phyloP scores from a whole-genome alignment of 805 yeast genomes.

The Tetrapisispora nanseiensis region DNA sequence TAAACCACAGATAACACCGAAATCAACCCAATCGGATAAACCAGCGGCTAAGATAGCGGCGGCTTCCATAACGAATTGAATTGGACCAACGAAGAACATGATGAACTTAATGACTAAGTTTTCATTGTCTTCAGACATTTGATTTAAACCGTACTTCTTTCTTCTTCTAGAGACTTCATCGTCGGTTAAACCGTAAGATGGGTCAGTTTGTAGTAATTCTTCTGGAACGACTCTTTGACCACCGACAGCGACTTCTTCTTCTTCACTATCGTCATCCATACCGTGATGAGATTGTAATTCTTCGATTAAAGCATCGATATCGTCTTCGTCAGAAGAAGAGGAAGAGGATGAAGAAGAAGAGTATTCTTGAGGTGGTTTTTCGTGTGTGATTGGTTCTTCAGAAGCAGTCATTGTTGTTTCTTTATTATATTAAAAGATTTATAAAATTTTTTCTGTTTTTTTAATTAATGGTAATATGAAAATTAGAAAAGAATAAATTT shows the following conservation, averaged over 20 bases:
- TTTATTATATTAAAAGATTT: not conserved
- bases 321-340: conserved; percentile 40
- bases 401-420: conserved; percentile 5
- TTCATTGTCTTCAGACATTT: conserved; percentile 85
- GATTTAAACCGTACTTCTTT: conserved; percentile 83
- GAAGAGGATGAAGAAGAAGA: conserved; percentile 4
- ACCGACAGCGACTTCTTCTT: conserved; percentile 38
- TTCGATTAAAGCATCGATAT: conserved; percentile 60
- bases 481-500: too few relatives aligned
- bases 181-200: conserved; percentile 59
- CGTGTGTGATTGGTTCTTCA: conserved; percentile 5
- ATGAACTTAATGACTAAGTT: conserved; percentile 68
- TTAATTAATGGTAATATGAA: too few relatives aligned
- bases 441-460: not conserved
- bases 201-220: conserved; percentile 75
- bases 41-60: conserved; percentile 94
- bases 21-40: conserved; percentile 96
- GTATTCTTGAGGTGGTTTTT: conserved; percentile 7
- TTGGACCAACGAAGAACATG: conserved; percentile 88
- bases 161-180: conserved; percentile 76
- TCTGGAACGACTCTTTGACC: conserved; percentile 75
- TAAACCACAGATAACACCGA: conserved; percentile 91
- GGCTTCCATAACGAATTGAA: conserved; percentile 95
- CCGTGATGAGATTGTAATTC: conserved; percentile 65
- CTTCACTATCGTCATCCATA: conserved; percentile 38